Base-by-base conservation (phyloP, 768 basidiomycete genomes). In the Kwoniella shandongensis region DNA sequence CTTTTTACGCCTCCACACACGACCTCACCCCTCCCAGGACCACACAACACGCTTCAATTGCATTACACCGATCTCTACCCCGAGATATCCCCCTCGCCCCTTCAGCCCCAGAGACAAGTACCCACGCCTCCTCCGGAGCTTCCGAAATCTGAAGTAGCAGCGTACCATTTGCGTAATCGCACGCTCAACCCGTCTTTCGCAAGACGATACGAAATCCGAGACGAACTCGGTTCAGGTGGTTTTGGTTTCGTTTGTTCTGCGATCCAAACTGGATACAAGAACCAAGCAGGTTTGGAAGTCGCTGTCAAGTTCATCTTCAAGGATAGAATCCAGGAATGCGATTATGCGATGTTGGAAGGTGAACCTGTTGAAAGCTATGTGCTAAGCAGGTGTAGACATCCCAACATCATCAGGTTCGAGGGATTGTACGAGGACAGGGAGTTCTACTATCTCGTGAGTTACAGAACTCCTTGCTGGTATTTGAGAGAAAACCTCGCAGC, bases 281-380 rank as follows among this genome's bases (percentile, higher is more conserved):
- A 63, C 48, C 66, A 62, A 27, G 80, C 82, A 44, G 80, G 81
- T 0, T 75, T 79, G 55, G 88, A 91, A 72, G 91, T 92, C 51
- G 92, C 92, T 0, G 88, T 96, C 76, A 97, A 97, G 78, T 96
- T 97, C 75, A 91, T 97, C 70, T 84, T 88, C 79, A 92, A 90
- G 76, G 82, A 80, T 49, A 82, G 84, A 59, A 81, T 86, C 22
- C 49, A 55, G 3, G 59, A 64, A 22, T 44, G 51, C 15, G 51
- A 58, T n/a, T 40, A 55, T 50, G 66, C 58, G 10, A 46, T 67
- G 52, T 20, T 59, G 1, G 57, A 65, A 35, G 65, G 61, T 15
- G 61, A 44, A 25, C 93, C 93, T 5, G 83, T 85, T 29, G 93
- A 97, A 78, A 83, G 91, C 35, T 81, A 87, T 73, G 79, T 96